phyloP scores from a whole-genome alignment of 1,284 basidiomycete species.

The Boletus holoroseus region DNA sequence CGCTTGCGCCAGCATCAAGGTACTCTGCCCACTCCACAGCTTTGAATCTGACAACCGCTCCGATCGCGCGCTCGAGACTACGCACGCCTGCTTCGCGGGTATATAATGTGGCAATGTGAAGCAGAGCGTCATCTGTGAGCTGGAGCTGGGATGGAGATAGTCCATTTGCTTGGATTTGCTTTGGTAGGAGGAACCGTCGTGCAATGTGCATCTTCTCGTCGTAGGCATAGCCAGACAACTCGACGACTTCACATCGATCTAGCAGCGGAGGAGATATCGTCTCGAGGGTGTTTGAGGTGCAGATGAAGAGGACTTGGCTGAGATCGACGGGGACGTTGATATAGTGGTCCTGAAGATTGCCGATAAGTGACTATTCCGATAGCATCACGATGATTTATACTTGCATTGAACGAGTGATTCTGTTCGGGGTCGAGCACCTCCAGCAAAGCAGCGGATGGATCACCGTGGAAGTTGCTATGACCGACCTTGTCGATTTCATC shows the following conservation, averaged over 20 bases:
- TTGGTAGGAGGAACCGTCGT: conserved; percentile 77
- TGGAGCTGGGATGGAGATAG: conserved; percentile 50
- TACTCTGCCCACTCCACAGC: conserved; percentile 84
- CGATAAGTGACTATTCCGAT: conserved; percentile 3
- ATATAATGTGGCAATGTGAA: conserved; percentile 71
- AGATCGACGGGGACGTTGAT: conserved; percentile 87
- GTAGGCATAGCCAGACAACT: conserved; percentile 78
- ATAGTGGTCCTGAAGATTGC: conserved; percentile 69
- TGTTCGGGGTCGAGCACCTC: conserved; percentile 93
- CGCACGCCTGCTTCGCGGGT: conserved; percentile 92
- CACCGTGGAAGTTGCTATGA: conserved; percentile 81
- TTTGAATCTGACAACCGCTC: conserved; percentile 79
- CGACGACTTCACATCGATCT: conserved; percentile 69
- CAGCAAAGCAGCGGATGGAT: conserved; percentile 80
- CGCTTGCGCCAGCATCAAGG: conserved; percentile 41
- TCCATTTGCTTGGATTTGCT: conserved; percentile 72
- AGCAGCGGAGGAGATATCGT: conserved; percentile 82
- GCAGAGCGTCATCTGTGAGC: conserved; percentile 64
- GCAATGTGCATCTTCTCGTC: conserved; percentile 91
- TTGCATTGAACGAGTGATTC: conserved; percentile 76
- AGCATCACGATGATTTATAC: conserved; percentile 23
- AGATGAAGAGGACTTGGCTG: conserved; percentile 84
- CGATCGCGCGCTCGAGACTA: conserved; percentile 82
- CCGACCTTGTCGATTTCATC: conserved; percentile 88
- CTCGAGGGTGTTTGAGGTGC: conserved; percentile 81